Base-by-base conservation (phyloP, 73 alveolate species). In the Tetrahymena borealis region DNA sequence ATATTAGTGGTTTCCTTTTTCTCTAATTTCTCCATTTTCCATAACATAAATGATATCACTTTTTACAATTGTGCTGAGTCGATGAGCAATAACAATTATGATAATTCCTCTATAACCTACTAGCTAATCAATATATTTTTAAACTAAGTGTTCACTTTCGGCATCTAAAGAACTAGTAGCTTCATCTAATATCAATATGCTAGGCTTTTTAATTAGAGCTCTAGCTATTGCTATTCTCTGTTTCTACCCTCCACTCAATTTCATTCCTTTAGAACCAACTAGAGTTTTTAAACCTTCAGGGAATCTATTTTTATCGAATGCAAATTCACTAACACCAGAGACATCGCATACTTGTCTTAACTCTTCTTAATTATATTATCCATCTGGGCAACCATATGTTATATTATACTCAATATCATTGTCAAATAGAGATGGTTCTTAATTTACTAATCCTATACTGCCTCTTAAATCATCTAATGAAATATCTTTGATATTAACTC, bases 161-260 rank as follows among this genome's bases (percentile, higher is more conserved):
- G 91, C 78, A 94, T 94, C 96, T 24, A 94, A 38, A 39, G 96
- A 96, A 93, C 96, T 95, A n/a, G 99, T 98, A 33, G 99, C 99
- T 95, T 98, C 99, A 91, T 98, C 99, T 91, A 98, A 94, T 24
- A 98, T 95, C 40, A 97, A 97, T 40, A 98, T 91, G 39, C 95
- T 96, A 7, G 99, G 99, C 78, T 97, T 96, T 38, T 95, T 96
- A 39, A 98, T 92, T 91, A 98, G 91, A 39, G 99, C 99, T 77
- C 99, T 91, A 18, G 99, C 99, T 31, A 97, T 93, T 2, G 99
- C 99, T 32, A 98, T 94, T 90, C 99, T 97, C 91, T 98, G 99
- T 91, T 97, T 98, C 93, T 98, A 97, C 6, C 99, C 99, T 7
- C 99, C 99, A 11, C 99, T 96, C 39, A 98, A 91, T 91, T 97